These are phyloP conservation scores for Sporothrix inflata DNA, from an alignment of 2,329 filamentous ascomycete genomes.

Conservation along the genomic window DNA sequence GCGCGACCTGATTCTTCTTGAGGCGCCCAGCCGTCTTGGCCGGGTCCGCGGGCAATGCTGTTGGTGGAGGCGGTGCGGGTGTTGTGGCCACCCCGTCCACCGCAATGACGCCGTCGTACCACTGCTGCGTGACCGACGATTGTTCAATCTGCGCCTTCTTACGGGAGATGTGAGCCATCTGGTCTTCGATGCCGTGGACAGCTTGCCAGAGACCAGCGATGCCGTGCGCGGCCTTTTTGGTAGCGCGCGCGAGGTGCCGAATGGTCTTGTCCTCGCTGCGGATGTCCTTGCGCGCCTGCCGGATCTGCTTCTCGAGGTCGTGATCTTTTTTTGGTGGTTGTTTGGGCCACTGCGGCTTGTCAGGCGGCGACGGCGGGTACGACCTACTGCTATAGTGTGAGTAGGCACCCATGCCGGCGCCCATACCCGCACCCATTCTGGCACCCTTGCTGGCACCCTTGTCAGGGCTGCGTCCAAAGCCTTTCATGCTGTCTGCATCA, in stretches of 20 bases:
- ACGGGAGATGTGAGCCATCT: neutral
- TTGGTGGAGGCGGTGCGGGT: neutral
- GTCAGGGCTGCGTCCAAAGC: neutral
- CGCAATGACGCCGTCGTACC: neutral
- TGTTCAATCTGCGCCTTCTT: neutral
- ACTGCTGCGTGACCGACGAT: neutral
- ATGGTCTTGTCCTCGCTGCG: conserved; percentile 4
- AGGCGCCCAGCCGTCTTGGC: neutral
- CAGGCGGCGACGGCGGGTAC: conserved; percentile 20
- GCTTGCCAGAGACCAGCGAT: neutral
- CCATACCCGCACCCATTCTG: neutral
- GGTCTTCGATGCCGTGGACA: neutral
- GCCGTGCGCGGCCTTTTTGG: neutral
- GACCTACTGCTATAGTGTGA: neutral
- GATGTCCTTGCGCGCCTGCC: conserved; percentile 20
- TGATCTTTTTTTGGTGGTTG: conserved; percentile 7
- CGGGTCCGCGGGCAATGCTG: neutral
- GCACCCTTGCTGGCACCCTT: neutral
- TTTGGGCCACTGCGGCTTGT: conserved; percentile 11
- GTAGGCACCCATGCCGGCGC: neutral
- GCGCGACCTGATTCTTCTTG: neutral
- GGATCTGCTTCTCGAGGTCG: conserved; percentile 30
- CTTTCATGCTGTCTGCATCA: neutral
- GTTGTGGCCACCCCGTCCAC: neutral
- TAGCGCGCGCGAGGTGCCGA: neutral